phyloP scores from a whole-genome alignment of 1,139 yeast species.

The Nematodospora anomalae region DNA sequence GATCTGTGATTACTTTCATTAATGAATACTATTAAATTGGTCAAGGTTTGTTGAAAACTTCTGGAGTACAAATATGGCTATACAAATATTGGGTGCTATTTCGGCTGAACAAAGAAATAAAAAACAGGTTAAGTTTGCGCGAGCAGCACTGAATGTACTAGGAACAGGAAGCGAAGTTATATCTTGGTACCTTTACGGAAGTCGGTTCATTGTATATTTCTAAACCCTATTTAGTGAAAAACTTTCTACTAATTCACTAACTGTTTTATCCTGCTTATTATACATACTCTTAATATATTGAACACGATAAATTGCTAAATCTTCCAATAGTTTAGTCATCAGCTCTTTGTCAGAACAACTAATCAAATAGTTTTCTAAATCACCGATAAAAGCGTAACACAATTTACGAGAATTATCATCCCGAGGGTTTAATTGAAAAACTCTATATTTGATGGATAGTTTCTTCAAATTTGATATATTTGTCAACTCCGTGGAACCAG shows the following conservation, averaged over 20 bases:
- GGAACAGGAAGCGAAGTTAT: not conserved
- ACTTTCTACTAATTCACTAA: not conserved
- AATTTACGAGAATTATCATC: constrained; percentile 6
- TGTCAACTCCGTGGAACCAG: constrained; percentile 1
- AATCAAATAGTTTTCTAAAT: constrained; percentile 19
- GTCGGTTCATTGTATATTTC: too few species aligned
- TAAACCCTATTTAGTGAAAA: constrained; percentile 7
- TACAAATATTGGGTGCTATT: too few species aligned
- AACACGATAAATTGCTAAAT: constrained; percentile 4
- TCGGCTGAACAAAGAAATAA: too few species aligned
- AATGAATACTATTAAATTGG: not conserved
- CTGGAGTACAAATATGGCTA: too few species aligned
- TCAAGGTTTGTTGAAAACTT: not conserved
- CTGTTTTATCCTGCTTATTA: constrained; percentile 1
- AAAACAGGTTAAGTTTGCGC: not conserved
- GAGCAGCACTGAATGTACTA: too few species aligned
- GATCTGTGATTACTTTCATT: constrained; percentile 34
- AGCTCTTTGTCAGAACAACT: constrained; percentile 3
- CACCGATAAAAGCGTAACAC: constrained; percentile 21
- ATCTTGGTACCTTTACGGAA: not conserved
- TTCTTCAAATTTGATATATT: constrained; percentile 22
- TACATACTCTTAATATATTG: constrained; percentile 7
- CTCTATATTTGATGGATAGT: constrained; percentile 31
- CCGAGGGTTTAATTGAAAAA: constrained; percentile 21
- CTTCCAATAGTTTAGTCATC: constrained; percentile 2